Evolutionary conservation across 169 alveolate genomes (phyloP).

Genomic region (Amoebophrya sp.): DNA sequence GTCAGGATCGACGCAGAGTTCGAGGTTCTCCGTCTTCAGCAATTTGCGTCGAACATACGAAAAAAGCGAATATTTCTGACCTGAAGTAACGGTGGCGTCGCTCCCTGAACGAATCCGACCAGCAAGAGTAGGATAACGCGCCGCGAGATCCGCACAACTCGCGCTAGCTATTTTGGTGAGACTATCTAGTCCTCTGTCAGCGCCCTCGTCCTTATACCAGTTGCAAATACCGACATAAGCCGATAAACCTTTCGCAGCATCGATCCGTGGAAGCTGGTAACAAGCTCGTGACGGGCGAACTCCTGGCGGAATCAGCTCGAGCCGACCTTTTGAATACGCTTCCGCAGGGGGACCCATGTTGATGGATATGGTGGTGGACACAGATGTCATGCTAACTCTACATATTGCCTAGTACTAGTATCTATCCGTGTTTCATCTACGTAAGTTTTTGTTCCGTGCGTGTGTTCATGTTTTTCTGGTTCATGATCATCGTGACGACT

Average conservation of each 20-base stretch:
- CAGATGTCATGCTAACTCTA: too few relatives aligned
- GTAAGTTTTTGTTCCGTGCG: too few relatives aligned
- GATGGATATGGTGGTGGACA: not conserved
- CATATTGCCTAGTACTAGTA: too few relatives aligned
- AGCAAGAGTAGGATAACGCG: not conserved
- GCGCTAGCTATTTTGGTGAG: not conserved
- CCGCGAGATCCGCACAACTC: not conserved
- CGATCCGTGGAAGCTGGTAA: not conserved
- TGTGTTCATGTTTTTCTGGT: too few relatives aligned
- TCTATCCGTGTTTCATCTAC: too few relatives aligned
- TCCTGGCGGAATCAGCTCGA: not conserved
- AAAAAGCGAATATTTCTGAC: too few relatives aligned
- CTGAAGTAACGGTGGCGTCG: too few relatives aligned
- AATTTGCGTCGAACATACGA: not conserved
- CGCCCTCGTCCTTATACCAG: slow-evolving; percentile 8
- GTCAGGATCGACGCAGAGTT: not conserved
- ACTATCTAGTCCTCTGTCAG: too few relatives aligned
- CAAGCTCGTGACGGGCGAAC: not conserved
- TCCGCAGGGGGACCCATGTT: not conserved
- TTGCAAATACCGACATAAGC: slow-evolving; percentile 4
- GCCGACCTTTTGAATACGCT: not conserved
- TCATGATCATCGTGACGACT: too few relatives aligned
- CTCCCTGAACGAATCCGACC: not conserved
- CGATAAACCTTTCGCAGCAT: not conserved
- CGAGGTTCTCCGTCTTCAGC: not conserved